Evolutionary conservation across 2,329 filamentous ascomycete genomes (phyloP).

Genomic region (Fusarium nisikadoi): DNA sequence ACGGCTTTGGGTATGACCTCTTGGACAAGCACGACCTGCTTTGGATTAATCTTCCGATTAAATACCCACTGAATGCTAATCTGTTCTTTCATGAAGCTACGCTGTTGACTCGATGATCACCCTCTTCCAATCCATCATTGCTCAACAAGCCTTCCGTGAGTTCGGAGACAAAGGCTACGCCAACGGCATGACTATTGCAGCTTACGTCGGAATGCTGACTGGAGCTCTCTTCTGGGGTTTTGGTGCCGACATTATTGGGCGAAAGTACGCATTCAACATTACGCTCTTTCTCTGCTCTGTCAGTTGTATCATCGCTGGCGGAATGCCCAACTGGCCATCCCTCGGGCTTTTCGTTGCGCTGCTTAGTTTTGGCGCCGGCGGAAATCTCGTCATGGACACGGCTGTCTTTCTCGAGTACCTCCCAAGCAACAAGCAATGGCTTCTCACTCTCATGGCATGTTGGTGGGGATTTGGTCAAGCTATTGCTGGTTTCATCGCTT

Average conservation of each 20-base stretch:
- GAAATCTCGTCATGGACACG: conserved; percentile 19
- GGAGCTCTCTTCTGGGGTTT: conserved; percentile 29
- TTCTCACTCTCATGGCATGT: conserved; percentile 11
- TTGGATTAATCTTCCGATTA: not conserved
- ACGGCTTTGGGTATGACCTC: conserved; percentile 62
- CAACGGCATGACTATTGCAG: conserved; percentile 6
- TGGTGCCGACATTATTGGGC: conserved; percentile 17
- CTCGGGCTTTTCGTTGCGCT: conserved; percentile 10
- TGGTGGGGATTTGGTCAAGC: conserved; percentile 27
- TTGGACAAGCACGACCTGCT: not conserved
- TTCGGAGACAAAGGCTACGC: conserved; percentile 6
- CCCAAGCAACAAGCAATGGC: conserved; percentile 8
- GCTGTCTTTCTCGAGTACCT: conserved; percentile 25
- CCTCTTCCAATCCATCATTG: conserved; percentile 12
- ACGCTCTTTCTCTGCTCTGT: conserved; percentile 11
- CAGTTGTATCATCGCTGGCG: conserved; percentile 3
- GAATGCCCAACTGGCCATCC: not conserved
- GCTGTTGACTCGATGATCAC: conserved; percentile 23
- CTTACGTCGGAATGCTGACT: conserved; percentile 4
- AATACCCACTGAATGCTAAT: not conserved
- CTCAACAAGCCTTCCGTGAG: conserved; percentile 10
- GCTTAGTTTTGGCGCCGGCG: conserved; percentile 2
- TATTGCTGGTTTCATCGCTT: conserved; percentile 10
- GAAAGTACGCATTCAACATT: conserved; percentile 21
- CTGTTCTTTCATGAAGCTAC: not conserved